Evolutionary conservation across 1,284 basidiomycete genomes (phyloP).

Genomic region (Pyrrhoderma lamaoense): DNA sequence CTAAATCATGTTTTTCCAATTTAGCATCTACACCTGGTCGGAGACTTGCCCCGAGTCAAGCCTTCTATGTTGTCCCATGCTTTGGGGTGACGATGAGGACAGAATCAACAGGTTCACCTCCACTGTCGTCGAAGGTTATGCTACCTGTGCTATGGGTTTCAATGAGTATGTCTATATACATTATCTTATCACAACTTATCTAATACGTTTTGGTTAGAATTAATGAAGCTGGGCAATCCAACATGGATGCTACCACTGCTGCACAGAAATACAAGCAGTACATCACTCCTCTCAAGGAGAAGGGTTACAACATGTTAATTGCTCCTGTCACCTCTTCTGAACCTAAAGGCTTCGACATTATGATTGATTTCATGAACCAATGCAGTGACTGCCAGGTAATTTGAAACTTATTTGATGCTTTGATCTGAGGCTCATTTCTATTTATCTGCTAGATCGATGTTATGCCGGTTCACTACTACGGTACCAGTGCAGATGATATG

Average conservation of each 20-base stretch:
- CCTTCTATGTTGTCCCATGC: conserved; percentile 54
- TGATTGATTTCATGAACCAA: conserved; percentile 46
- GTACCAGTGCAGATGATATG: conserved; percentile 40
- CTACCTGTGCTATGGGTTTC: conserved; percentile 50
- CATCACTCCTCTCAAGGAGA: conserved; percentile 47
- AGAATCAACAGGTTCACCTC: conserved; percentile 37
- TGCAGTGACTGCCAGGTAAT: conserved; percentile 47
- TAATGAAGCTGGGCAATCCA: conserved; percentile 53
- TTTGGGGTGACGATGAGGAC: conserved; percentile 51
- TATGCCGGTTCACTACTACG: conserved; percentile 58
- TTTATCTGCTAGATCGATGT: conserved; percentile 36
- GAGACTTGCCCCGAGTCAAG: conserved; percentile 38
- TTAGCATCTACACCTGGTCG: conserved; percentile 55
- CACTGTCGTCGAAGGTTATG: conserved; percentile 41
- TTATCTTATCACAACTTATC: not conserved
- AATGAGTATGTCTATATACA: conserved; percentile 53
- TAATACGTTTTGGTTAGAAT: conserved; percentile 34
- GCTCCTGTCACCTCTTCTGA: conserved; percentile 64
- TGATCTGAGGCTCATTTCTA: conserved; percentile 21
- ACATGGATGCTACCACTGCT: conserved; percentile 46
- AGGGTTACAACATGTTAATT: conserved; percentile 49
- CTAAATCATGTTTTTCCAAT: not conserved
- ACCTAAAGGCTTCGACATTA: conserved; percentile 54
- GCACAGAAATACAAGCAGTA: conserved; percentile 54
- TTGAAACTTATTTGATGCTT: conserved; percentile 17